Base-by-base conservation (phyloP, 2,329 filamentous ascomycete genomes). In the Paramyrothecium sp. region DNA sequence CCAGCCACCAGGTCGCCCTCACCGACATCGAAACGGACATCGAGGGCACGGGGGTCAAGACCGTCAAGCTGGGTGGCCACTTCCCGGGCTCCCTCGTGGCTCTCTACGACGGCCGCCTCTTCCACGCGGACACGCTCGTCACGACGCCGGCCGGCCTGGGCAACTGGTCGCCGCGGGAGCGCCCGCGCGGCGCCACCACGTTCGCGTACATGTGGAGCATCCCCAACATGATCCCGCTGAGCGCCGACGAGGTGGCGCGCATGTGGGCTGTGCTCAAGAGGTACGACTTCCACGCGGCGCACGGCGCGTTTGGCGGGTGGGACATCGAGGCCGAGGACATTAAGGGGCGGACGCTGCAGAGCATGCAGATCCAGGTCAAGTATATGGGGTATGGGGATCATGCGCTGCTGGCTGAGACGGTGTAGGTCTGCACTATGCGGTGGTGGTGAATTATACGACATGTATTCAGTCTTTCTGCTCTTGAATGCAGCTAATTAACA, bases 121-220 rank as follows among this genome's bases (percentile, higher is more conserved):
- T 94, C 58, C 81, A 92, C 57, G 90, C 91, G 7, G 91, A 96
- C 72, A 91, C 89, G 3, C 81, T 95, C 51, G 80, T 91, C 61
- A 89, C 87, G 22, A 89, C 89, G 3, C 88, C 89, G 0, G 79
- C 80, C 3, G 83, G 82, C 0, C 58, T 82, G 3, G 70, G 71
- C 1, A 61, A 60, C n/a, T 84, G 81, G 79, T 63, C 55, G 0
- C 55, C 68, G 46, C 67, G 78, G 3, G 49, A 62, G 16, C 62
- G 75, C 50, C 82, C 81, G 0, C 54, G 60, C 3, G 79, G 76
- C 0, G 68, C 81, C 63, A 85, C 81, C 64, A 79, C 74, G 16
- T 93, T 84, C 67, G 76, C 84, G 1, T 93, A 92, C 73, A 88
- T 91, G 82, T 93, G 89, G 88, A 89, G 87, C 54, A 87, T 89